Conservation (phyloP, 1,284 basidiomycete species). For the Cystobasidiaceae sp. region DNA sequence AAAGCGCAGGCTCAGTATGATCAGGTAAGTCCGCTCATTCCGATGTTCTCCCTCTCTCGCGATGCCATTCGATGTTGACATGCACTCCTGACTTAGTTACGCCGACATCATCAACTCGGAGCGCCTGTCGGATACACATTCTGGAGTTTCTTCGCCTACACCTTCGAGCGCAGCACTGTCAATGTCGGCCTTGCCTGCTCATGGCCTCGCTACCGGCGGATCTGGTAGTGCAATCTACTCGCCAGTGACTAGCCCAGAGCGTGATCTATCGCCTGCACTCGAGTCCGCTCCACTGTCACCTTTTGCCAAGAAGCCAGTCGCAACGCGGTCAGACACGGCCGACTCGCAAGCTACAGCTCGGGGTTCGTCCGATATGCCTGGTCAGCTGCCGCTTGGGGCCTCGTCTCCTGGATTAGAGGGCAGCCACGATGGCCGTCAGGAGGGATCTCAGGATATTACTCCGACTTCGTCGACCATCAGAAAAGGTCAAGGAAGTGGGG, state of each 20-base stretch:
- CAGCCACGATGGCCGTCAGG: no score
- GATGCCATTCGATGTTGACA: not conserved
- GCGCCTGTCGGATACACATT: slow-evolving; percentile 7
- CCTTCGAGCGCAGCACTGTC: slow-evolving; percentile 10
- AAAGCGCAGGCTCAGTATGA: slow-evolving; percentile 12
- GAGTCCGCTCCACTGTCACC: not conserved
- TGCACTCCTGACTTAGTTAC: not conserved
- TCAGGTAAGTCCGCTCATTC: slow-evolving; percentile 4
- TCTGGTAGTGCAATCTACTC: slow-evolving; percentile 4
- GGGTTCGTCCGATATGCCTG: slow-evolving; percentile 1
- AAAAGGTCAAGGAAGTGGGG: not conserved
- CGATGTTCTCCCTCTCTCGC: not conserved
- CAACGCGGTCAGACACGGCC: not conserved
- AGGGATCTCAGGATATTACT: slow-evolving; percentile 1
- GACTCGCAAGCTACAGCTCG: not conserved
- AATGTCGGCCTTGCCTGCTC: no score
- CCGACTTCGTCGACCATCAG: not conserved
- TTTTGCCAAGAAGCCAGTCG: not conserved
- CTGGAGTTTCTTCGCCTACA: slow-evolving; percentile 12
- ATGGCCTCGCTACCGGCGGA: not conserved
- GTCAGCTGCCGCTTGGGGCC: not conserved
- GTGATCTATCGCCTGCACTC: not conserved
- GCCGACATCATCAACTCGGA: slow-evolving; percentile 27
- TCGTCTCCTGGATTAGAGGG: not conserved
- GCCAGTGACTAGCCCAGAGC: slow-evolving; percentile 4